Evolutionary conservation across 345 rosid species (phyloP).

Genomic region (Balakata baccata): DNA sequence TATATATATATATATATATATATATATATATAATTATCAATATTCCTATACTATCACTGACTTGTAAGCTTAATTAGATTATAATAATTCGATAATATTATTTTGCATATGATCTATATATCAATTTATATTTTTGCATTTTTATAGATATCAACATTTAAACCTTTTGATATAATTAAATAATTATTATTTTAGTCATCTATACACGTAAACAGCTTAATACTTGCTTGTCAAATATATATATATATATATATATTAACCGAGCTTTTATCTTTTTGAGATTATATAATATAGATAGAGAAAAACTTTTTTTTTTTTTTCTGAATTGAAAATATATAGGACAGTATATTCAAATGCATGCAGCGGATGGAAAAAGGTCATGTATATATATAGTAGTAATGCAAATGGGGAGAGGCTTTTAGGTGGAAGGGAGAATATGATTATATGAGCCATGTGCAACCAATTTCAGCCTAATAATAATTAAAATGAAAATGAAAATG

Average conservation of each 20-base stretch:
- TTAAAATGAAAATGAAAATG: conserved; percentile 29
- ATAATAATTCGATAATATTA: not conserved
- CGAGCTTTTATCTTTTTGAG: conserved; percentile 3
- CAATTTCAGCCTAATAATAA: conserved; percentile 35
- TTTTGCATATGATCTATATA: too few relatives aligned
- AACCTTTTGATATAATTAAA: too few relatives aligned
- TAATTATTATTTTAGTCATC: too few relatives aligned
- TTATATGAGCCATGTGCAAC: conserved; percentile 55
- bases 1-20: conserved; percentile 18
- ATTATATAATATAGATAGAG: too few relatives aligned
- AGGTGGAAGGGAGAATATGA: conserved; percentile 39
- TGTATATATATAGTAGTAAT: conserved; percentile 18
- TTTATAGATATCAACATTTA: too few relatives aligned
- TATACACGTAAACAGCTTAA: too few relatives aligned
- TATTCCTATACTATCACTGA: conserved; percentile 26
- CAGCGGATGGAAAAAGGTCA: conserved; percentile 22
- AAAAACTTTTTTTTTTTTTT: too few relatives aligned
- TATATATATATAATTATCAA: conserved; percentile 24
- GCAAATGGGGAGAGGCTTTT: conserved; percentile 20
- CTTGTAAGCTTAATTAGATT: conserved; percentile 12
- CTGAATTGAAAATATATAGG: too few relatives aligned
- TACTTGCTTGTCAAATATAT: too few relatives aligned
- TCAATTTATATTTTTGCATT: too few relatives aligned
- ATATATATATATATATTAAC: too few relatives aligned
- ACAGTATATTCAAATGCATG: too few relatives aligned